phyloP scores from a whole-genome alignment of 2,329 filamentous ascomycete species.

The Metarhizium guizhouense region DNA sequence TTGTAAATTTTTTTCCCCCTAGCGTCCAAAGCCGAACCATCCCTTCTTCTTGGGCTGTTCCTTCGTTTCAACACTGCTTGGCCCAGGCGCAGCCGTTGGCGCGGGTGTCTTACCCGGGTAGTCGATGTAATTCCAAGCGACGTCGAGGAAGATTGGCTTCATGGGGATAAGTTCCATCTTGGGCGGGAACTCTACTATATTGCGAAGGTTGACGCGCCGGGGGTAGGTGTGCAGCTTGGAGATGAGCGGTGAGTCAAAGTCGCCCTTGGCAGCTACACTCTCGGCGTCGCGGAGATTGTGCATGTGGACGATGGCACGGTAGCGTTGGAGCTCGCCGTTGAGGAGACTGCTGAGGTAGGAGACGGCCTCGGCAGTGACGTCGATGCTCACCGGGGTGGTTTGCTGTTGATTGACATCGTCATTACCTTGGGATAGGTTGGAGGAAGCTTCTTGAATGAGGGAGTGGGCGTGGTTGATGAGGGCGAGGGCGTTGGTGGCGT shows the following conservation, averaged over 20 bases:
- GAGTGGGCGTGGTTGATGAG: slow-evolving; percentile 66
- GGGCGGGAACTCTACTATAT: slow-evolving; percentile 81
- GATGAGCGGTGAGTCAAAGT: slow-evolving; percentile 47
- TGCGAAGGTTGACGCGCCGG: slow-evolving; percentile 62
- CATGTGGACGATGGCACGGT: slow-evolving; percentile 79
- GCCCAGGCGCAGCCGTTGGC: not conserved
- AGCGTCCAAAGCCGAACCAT: slow-evolving; percentile 68
- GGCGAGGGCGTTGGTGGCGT: slow-evolving; percentile 72
- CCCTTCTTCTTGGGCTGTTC: slow-evolving; percentile 51
- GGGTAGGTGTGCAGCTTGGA: slow-evolving; percentile 72
- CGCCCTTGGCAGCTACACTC: slow-evolving; percentile 26
- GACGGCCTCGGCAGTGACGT: slow-evolving; percentile 52
- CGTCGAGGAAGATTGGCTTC: slow-evolving; percentile 92
- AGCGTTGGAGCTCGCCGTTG: slow-evolving; percentile 64
- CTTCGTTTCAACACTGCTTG: slow-evolving; percentile 22
- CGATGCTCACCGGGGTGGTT: slow-evolving; percentile 50
- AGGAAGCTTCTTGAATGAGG: slow-evolving; percentile 46
- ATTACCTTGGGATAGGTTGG: slow-evolving; percentile 33
- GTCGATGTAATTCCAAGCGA: slow-evolving; percentile 95
- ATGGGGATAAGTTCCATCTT: slow-evolving; percentile 75
- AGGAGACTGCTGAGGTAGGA: slow-evolving; percentile 53
- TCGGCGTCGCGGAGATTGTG: slow-evolving; percentile 51
- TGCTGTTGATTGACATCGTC: slow-evolving; percentile 11
- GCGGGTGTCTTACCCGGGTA: slow-evolving; percentile 58
- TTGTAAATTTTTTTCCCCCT: not conserved